Conservation (phyloP, 2,329 filamentous ascomycete species). For the Stachybotrys echinatus region DNA sequence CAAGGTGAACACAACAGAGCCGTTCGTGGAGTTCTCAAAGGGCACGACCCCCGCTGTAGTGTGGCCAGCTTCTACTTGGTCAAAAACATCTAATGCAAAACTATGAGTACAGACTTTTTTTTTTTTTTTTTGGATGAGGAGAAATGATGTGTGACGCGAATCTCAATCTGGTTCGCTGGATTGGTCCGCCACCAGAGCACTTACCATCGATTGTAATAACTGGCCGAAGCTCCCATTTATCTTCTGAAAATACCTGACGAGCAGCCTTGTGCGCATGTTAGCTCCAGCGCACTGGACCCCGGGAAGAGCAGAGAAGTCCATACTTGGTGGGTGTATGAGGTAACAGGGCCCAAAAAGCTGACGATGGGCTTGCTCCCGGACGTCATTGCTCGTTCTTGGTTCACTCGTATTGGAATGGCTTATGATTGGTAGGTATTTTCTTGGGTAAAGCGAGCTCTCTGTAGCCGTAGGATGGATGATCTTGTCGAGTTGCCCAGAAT, state of each 20-base stretch:
- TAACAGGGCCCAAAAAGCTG: constrained; percentile 42
- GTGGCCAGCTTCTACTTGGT: constrained; percentile 62
- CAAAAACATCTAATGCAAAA: constrained; percentile 66
- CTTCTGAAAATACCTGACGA: constrained; percentile 40
- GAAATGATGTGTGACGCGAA: too few relatives aligned
- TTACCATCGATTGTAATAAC: constrained; percentile 45
- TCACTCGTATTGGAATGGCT: background rate
- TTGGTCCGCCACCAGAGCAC: constrained; percentile 8
- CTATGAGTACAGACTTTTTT: background rate
- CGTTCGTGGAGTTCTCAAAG: constrained; percentile 95
- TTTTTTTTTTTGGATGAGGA: too few relatives aligned
- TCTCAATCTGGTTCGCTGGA: too few relatives aligned
- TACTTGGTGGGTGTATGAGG: constrained; percentile 49
- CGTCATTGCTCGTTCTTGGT: constrained; percentile 8
- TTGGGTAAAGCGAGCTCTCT: too few relatives aligned
- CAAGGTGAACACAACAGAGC: constrained; percentile 82
- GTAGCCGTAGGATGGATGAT: too few relatives aligned
- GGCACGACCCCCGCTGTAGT: constrained; percentile 77
- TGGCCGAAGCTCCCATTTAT: constrained; percentile 42
- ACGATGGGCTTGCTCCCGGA: constrained; percentile 32
- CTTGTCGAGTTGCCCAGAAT: too few relatives aligned
- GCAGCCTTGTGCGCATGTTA: constrained; percentile 32
- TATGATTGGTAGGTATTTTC: too few relatives aligned
- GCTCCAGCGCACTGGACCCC: background rate
- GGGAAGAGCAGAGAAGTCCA: constrained; percentile 7